Evolutionary conservation across 2,329 filamentous ascomycete genomes (phyloP), one percentile per base, ranked within the genome.

Genomic region (Arthrinium phaeospermum): DNA sequence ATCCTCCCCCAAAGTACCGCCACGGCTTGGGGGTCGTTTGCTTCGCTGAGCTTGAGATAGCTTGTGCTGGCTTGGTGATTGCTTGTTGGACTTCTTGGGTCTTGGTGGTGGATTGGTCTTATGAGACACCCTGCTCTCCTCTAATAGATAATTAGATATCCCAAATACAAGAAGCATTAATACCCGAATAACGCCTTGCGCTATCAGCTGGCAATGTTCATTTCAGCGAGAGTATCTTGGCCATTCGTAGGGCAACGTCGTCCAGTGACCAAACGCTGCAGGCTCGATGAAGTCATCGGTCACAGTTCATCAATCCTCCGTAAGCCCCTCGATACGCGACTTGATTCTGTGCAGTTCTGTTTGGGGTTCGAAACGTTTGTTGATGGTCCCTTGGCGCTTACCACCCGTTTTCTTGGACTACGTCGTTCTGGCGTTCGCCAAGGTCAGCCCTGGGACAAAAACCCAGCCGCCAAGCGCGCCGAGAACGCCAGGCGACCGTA

Each of bases 71-170:
- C 57, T 64, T 64, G 57, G 57, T 64, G 4, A 5, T 64, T 64
- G 57, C 57, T 64, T 64, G 57, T 41, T 64, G 57, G 34, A 6
- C 10, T 41, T 12, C 10, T 41, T 5, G 19, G 10, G 22, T 41
- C 57, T 37, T 64, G 57, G 57, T 41, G 34, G 57, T 41, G 14
- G 4, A 64, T 64, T 64, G 57, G 57, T 64, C 30, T 64, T 64
- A 64, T 37, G 4, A 64, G 57, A 34, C 57, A n/a, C 19, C 53
- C 53, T 57, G 53, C 16, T 57, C 53, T 37, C 34, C 53, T 22
- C 27, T 64, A 64, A 37, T 64, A 64, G 30, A 64, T 64, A 41
- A 64, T 64, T 64, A 61, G 53, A 64, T 64, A 64, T 64, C 57
- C 53, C 14, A 37, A 3, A 61, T 3, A 41, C 14, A 64, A 41